phyloP scores from a whole-genome alignment of 352 stramenopile genomes.

The Aphanomyces invadans region DNA sequence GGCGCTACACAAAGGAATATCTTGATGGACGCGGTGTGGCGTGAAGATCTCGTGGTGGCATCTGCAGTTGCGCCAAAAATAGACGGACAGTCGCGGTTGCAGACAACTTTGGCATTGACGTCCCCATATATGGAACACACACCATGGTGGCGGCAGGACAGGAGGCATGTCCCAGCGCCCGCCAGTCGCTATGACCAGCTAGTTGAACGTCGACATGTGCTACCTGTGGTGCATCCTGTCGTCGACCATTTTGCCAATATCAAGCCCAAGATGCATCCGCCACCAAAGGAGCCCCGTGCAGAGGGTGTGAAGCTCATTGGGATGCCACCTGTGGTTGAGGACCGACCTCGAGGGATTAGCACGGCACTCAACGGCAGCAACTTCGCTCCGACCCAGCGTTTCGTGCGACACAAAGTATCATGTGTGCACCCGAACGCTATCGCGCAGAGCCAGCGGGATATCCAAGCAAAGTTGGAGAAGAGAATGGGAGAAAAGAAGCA shows the following conservation, averaged over 20 bases:
- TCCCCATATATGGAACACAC: not conserved
- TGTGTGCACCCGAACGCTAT: slow-evolving; percentile 3
- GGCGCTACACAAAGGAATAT: no score
- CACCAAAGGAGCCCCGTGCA: not conserved
- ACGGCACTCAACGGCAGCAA: slow-evolving; percentile 7
- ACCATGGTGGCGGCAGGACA: slow-evolving; percentile 21
- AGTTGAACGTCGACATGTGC: slow-evolving; percentile 15
- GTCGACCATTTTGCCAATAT: slow-evolving; percentile 24
- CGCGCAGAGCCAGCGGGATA: slow-evolving; percentile 4
- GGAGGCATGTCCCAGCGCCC: slow-evolving; percentile 2
- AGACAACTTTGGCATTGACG: no score
- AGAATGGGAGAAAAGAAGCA: slow-evolving; percentile 12
- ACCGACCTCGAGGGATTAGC: slow-evolving; percentile 10
- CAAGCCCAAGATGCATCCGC: not conserved
- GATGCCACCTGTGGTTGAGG: slow-evolving; percentile 15
- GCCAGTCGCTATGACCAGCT: not conserved
- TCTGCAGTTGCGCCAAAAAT: no score
- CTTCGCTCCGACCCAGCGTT: not conserved
- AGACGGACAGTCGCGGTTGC: no score
- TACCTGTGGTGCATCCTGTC: slow-evolving; percentile 19
- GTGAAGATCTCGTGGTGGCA: no score
- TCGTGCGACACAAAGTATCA: slow-evolving; percentile 2
- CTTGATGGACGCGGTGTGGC: no score
- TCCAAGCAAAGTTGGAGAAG: slow-evolving; percentile 2
- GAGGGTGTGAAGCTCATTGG: slow-evolving; percentile 17